Evolutionary conservation across 257 asterid species (phyloP), one percentile per base, ranked within the genome.

Genomic region (Haberlea rhodopensis): DNA sequence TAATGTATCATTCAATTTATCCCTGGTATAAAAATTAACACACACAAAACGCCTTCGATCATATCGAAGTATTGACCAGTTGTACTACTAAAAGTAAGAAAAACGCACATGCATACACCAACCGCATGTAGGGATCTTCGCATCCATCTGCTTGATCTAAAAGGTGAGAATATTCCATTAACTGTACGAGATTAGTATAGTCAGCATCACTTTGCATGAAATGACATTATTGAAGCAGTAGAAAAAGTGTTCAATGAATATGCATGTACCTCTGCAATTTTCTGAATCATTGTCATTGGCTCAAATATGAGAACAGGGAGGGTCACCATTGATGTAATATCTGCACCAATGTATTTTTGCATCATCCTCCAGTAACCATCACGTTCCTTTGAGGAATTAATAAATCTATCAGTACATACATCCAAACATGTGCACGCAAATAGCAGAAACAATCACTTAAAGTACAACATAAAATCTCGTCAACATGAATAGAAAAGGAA

Each of bases 211-310:
- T n/a, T n/a, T n/a, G n/a, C n/a, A n/a, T n/a, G n/a, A n/a, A n/a
- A n/a, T n/a, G n/a, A n/a, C n/a, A n/a, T n/a, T n/a, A n/a, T n/a
- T n/a, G n/a, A n/a, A n/a, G n/a, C n/a, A n/a, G n/a, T n/a, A n/a
- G n/a, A n/a, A n/a, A n/a, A n/a, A 53, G 64, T 66, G 62, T 29
- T 49, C 37, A 57, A 45, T 71, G 54, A 56, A 45, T 51, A 40
- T 19, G 70, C 76, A 76, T 81, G 62, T 68, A 92, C 99, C 96
- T 92, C 99, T 59, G 99, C 99, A 95, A 92, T 87, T 83, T 92
- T 92, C 78, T 92, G 99, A 74, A 89, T 82, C 96, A 89, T 92
- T 27, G 99, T 92, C 96, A 92, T 87, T 24, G 99, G 99, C 91
- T 92, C 99, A 75, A 90, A 92, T 74, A 92, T 92, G 73, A n/a